Conservation (phyloP, 352 stramenopile genomes). For the Phytopythium boreale region DNA sequence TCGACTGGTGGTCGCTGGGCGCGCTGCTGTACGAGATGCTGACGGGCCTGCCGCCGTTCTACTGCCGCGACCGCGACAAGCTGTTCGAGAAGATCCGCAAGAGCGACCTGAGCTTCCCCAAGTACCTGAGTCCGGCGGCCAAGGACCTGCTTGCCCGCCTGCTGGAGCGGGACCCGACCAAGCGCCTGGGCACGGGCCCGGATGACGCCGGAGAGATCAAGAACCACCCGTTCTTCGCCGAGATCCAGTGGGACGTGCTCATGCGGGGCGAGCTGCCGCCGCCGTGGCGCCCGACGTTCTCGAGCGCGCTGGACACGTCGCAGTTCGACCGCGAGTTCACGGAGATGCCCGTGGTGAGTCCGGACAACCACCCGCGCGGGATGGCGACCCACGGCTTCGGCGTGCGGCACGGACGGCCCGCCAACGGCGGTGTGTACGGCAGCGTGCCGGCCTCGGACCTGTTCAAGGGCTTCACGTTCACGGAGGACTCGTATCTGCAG, state of each 20-base stretch:
- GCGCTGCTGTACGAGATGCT: conserved; percentile 88
- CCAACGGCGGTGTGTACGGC: conserved; percentile 34
- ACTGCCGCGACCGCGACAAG: conserved; percentile 93
- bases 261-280: conserved; percentile 62
- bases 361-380: conserved; percentile 71
- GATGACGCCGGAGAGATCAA: conserved; percentile 79
- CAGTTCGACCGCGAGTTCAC: conserved; percentile 98
- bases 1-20: conserved; percentile 98
- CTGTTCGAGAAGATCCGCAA: conserved; percentile 98
- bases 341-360: conserved; percentile 94
- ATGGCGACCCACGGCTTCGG: conserved; percentile 50
- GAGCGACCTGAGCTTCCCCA: conserved; percentile 94
- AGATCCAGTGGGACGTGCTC: conserved; percentile 77
- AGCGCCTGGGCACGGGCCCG: conserved; percentile 91
- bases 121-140: conserved; percentile 87
- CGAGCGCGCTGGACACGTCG: conserved; percentile 93
- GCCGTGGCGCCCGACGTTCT: conserved; percentile 93
- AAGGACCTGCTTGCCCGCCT: conserved; percentile 89
- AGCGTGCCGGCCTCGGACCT: conserved; percentile 62
- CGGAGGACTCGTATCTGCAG: conserved; percentile 76
- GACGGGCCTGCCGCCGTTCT: conserved; percentile 88
- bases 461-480: conserved; percentile 87
- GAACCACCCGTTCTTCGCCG: conserved; percentile 76
- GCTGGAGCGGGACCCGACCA: conserved; percentile 92
- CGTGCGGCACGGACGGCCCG: conserved; percentile 41